Evolutionary conservation across 2,329 filamentous ascomycete species (phyloP).

Genomic region (Ophiostoma piceae): DNA sequence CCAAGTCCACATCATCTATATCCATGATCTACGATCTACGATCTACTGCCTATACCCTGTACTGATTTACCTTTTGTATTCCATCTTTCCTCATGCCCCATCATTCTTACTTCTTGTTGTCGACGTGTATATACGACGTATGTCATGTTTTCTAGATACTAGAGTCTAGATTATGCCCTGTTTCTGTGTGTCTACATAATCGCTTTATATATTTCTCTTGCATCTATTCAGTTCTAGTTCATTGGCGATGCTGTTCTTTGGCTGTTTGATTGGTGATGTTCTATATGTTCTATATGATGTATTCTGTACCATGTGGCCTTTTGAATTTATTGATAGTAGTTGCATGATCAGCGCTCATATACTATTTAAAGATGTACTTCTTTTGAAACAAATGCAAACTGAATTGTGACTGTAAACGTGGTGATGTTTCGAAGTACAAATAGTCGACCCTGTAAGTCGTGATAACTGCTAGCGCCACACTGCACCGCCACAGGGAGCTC

Average conservation of each 20-base stretch:
- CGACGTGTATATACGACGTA: background rate
- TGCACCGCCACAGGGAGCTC: slow-evolving; percentile 17
- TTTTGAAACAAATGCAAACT: no score
- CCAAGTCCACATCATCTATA: background rate
- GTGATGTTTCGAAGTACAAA: background rate
- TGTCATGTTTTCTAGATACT: slow-evolving; percentile 6
- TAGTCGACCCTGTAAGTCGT: background rate
- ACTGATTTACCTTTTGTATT: background rate
- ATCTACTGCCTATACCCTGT: slow-evolving; percentile 12
- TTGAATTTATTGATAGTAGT: background rate
- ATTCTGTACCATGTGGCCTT: background rate
- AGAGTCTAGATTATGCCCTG: slow-evolving; percentile 3
- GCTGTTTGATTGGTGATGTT: background rate
- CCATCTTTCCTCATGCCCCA: background rate
- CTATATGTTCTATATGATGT: background rate
- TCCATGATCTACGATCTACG: background rate
- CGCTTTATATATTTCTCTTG: background rate
- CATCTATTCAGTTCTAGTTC: background rate
- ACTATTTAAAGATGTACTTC: no score
- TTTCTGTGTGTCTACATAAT: background rate
- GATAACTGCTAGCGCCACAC: background rate
- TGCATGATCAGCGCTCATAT: background rate
- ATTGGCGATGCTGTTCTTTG: background rate
- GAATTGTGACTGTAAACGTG: no score
- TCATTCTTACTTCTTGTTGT: background rate